Conservation (phyloP, 768 basidiomycete species). For the Suillus placidus region DNA sequence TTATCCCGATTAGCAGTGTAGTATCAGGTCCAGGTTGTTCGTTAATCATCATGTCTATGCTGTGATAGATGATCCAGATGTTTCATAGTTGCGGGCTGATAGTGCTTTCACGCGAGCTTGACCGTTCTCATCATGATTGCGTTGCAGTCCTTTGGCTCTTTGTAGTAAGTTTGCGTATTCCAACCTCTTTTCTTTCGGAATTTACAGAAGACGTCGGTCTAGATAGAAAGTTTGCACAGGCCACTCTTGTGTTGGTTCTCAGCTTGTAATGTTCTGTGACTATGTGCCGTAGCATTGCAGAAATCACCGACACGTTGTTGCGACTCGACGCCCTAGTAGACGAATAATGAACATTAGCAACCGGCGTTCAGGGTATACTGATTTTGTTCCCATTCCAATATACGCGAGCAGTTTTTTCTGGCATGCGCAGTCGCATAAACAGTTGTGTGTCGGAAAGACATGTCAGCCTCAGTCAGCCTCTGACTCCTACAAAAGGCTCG, state of each 20-base stretch:
- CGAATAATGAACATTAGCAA: background rate
- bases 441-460: background rate
- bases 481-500: background rate
- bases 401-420: background rate
- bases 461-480: constrained; percentile 3
- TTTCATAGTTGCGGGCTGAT: background rate
- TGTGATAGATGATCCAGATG: background rate
- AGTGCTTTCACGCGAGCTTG: background rate
- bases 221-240: background rate
- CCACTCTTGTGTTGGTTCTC: background rate
- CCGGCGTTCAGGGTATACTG: background rate
- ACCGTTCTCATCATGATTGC: too few relatives aligned
- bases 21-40: background rate
- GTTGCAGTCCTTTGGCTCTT: background rate
- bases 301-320: background rate
- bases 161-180: background rate
- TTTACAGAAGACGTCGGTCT: background rate
- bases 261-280: background rate
- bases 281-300: background rate
- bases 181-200: background rate
- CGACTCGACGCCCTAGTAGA: background rate
- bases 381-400: background rate
- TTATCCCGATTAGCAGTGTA: too few relatives aligned
- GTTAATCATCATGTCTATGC: background rate
- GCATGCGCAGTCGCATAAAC: background rate